A percentile compares a stretch with the other conserved stretches of the same genome.
Conservation (phyloP, 2,329 filamentous ascomycete species). For the Aspergillus melleus region DNA sequence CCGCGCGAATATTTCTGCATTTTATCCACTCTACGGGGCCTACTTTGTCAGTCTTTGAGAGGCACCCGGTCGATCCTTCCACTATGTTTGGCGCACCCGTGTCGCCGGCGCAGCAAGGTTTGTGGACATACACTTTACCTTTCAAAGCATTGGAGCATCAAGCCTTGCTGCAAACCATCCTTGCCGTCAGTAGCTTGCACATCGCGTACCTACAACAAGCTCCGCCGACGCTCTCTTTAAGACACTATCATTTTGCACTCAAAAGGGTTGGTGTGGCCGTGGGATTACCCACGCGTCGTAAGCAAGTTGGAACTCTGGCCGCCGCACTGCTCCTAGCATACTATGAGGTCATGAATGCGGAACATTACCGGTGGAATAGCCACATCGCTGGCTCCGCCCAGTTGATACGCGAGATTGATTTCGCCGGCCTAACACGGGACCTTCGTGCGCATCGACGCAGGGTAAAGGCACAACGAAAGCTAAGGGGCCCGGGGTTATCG, state of each 20-base stretch:
- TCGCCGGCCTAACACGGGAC: constrained; percentile 68
- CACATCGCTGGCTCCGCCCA: constrained; percentile 83
- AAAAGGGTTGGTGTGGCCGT: constrained; percentile 77
- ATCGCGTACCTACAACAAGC: constrained; percentile 77
- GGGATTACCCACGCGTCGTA: constrained; percentile 65
- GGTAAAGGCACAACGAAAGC: constrained; percentile 35
- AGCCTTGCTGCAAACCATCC: constrained; percentile 85
- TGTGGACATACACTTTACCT: constrained; percentile 76
- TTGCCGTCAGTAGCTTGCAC: constrained; percentile 82
- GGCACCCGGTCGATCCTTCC: constrained; percentile 72
- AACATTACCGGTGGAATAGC: constrained; percentile 94
- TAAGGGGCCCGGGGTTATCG: constrained; percentile 22
- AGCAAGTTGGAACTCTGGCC: constrained; percentile 79
- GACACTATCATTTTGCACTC: constrained; percentile 87
- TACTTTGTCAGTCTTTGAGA: constrained; percentile 82
- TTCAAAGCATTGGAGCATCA: constrained; percentile 80
- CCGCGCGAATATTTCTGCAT: constrained; percentile 82
- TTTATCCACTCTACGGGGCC: constrained; percentile 88
- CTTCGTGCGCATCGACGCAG: constrained; percentile 65
- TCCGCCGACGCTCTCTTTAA: constrained; percentile 76
- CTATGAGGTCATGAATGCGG: constrained; percentile 92
- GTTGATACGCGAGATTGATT: constrained; percentile 79
- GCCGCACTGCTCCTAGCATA: constrained; percentile 83
- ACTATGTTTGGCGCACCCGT: constrained; percentile 65
- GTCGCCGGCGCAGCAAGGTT: constrained; percentile 58